Base-by-base conservation (phyloP, 1,284 basidiomycete species). In the Ustilago hordei region DNA sequence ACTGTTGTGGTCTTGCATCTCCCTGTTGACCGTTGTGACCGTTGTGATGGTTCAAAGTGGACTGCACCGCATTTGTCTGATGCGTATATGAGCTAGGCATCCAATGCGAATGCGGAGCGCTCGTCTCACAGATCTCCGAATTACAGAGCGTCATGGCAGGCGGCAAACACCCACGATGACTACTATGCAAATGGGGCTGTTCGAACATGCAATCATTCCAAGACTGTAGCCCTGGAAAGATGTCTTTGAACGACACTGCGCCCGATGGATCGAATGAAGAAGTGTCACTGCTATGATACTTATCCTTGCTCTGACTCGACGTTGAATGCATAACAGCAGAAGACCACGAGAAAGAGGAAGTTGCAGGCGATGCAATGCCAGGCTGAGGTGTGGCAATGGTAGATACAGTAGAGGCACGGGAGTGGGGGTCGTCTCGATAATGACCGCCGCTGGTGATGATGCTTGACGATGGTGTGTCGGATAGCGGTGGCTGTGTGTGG, bases 1-100 rank as follows among this genome's bases (percentile, higher is more conserved):
- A 98, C n/a, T 87, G 80, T 76, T 92, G 89, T 35, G 64, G 63
- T 11, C 70, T 36, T 12, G 58, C 57, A 52, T 77, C 75, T 34
- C 8, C 85, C 78, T 9, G 83, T 80, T 59, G 55, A 19, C 23
- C 7, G 35, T 55, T n/a, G 23, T 12, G 35, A 13, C 39, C 11
- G n/a, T 9, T 31, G 41, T 43, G 38, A 39, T 57, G 39, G 17
- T 36, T 31, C 11, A 3, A 28, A 9, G 12, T 41, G 9, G 47
- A 11, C 31, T 43, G 38, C n/a, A 31, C 12, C 13, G 59, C 17
- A 38, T 4, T n/a, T 4, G 48, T 15, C 2, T 60, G 58, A 12
- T 60, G 66, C 38, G 23, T 28, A 28, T 28, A 2, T 28, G 23
- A 34, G 34, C 60, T 55, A 5, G 62, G 63, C 50, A 63, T 62